A percentile compares a stretch with the other conserved stretches of the same genome.
Conservation (phyloP, 495 filamentous ascomycete genomes). For the Talaromyces borbonicus region DNA sequence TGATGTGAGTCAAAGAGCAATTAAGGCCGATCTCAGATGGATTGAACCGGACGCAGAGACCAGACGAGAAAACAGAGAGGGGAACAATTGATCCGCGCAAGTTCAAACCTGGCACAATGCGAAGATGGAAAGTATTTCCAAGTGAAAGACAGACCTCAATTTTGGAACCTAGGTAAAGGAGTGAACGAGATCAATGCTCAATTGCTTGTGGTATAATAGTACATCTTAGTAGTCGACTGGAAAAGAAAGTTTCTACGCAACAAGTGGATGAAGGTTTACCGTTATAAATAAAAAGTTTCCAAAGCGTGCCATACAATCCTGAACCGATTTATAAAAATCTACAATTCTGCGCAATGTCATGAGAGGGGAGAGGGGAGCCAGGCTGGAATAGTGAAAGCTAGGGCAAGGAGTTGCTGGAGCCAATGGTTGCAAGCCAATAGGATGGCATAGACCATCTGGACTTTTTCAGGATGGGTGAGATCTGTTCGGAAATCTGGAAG, state of each 20-base stretch:
- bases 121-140: too few relatives aligned
- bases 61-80: too few relatives aligned
- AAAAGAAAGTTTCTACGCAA: neutral
- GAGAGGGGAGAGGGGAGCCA: neutral
- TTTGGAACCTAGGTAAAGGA: too few relatives aligned
- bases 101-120: too few relatives aligned
- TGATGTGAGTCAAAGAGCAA: conserved; percentile 1
- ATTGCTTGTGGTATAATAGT: conserved; percentile 13
- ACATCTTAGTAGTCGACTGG: conserved; percentile 6
- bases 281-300: neutral
- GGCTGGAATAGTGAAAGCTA: neutral
- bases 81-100: too few relatives aligned
- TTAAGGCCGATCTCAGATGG: too few relatives aligned
- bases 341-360: too few relatives aligned
- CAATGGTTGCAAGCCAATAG: neutral
- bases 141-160: too few relatives aligned
- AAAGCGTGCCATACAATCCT: neutral
- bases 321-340: too few relatives aligned
- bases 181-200: too few relatives aligned
- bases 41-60: too few relatives aligned
- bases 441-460: neutral
- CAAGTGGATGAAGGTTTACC: neutral
- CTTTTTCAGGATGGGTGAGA: too few relatives aligned
- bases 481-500: conserved; percentile 2
- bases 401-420: neutral